Evolutionary conservation across 2,329 filamentous ascomycete genomes (phyloP), one percentile per base, ranked within the genome.

Genomic region (Paracoccidioides lutzii): DNA sequence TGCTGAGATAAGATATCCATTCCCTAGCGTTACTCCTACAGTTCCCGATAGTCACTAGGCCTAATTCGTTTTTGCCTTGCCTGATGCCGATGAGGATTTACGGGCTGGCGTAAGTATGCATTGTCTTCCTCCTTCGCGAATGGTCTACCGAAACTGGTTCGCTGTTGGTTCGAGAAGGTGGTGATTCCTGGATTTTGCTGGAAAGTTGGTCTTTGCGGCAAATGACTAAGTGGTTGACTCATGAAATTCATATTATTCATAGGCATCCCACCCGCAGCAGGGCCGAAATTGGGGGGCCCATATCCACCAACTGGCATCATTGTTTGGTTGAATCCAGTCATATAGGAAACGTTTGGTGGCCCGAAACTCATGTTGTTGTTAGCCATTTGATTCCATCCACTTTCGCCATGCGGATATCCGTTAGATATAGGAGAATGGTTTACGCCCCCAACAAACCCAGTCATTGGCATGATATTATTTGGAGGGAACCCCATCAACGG

Each of bases 51-150:
- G 73, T 98, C 93, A 68, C 88, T 93, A 9, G 90, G 90, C 55
- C 93, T 81, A 55, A 88, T 82, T 63, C 88, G 79, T 61, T 85
- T 82, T 64, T 89, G 84, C 64, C 87, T 81, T 66, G 90, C 88
- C 70, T 90, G 85, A 67, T 93, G 88, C 52, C 93, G 82, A 67
- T 95, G 88, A 2, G 90, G 91, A 67, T 98, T 98, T 59, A 97
- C 88, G 0, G 93, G 93, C 70, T 95, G 91, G 57, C 93, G 82
- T 69, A 97, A 94, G 73, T 98, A 98, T 5, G 93, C 88, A 58
- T 90, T 88, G 57, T 95, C 90, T 55, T 94, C 88, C 60, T 82
- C 82, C 57, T 79, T 83, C 2, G 79, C 78, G 57, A 76, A 73
- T 10, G 77, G 76, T 15, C 76, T 75, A 38, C 74, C 74, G 63